A percentile compares a stretch with the other conserved stretches of the same genome.
These are phyloP conservation scores for Myxozyma sirexii DNA, from an alignment of 805 yeast species.

Conservation along the genomic window DNA sequence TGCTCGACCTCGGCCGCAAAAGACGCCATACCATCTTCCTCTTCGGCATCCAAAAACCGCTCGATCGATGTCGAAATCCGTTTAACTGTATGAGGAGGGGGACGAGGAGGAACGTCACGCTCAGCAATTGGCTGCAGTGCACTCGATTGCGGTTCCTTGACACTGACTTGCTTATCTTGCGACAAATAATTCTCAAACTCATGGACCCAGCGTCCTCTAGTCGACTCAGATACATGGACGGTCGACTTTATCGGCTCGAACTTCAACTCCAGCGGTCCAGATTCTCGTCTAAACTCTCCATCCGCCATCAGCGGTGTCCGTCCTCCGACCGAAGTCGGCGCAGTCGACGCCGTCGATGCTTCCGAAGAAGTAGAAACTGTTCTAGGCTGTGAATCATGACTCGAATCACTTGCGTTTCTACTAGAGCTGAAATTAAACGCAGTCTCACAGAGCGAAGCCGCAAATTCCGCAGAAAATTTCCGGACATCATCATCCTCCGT, in stretches of 20 bases:
- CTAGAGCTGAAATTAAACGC: slow-evolving; percentile 18
- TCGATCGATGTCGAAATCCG: slow-evolving; percentile 2
- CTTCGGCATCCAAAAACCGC: slow-evolving; percentile 29
- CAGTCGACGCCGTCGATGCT: slow-evolving; percentile 15
- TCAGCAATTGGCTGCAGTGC: neutral
- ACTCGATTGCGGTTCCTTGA: neutral
- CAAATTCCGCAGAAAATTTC: slow-evolving; percentile 31
- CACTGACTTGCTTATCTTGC: neutral
- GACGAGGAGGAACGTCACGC: slow-evolving; percentile 2
- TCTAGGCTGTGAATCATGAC: slow-evolving; percentile 5
- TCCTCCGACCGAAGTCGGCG: slow-evolving; percentile 14
- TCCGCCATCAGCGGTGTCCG: slow-evolving; percentile 6
- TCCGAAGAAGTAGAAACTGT: slow-evolving; percentile 14
- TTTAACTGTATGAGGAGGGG: slow-evolving; percentile 6
- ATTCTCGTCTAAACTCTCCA: neutral
- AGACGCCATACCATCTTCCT: slow-evolving; percentile 12
- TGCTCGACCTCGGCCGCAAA: slow-evolving; percentile 25
- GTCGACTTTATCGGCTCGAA: slow-evolving; percentile 10
- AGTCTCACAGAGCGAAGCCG: slow-evolving; percentile 26
- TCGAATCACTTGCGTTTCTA: slow-evolving; percentile 15
- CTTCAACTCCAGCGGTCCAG: slow-evolving; percentile 2
- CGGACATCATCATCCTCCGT: slow-evolving; percentile 26
- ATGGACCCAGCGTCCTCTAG: slow-evolving; percentile 16
- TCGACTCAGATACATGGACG: slow-evolving; percentile 5
- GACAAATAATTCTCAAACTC: slow-evolving; percentile 17